Base-by-base conservation (phyloP, 2,329 filamentous ascomycete genomes). In the Colletotrichum spinosum region DNA sequence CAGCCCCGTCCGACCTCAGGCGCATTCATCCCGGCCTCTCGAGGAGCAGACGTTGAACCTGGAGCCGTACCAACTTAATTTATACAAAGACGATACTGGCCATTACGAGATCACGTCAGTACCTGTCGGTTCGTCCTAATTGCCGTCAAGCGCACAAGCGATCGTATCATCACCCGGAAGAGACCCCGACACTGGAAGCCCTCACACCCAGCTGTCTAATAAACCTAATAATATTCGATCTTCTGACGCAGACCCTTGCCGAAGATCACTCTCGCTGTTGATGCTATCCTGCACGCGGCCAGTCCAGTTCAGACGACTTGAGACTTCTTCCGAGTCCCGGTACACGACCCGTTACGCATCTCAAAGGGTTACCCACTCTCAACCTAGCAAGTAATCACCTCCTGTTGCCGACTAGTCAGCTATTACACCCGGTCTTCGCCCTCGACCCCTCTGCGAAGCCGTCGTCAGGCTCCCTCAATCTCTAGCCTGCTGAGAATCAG, bases 301-400 rank as follows among this genome's bases (percentile, higher is more conserved):
- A 33, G 48, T 6, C 25, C 42, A 56, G 41, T 60, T 61, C 61
- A 66, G 61, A 67, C 61, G 65, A 60, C 60, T 66, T 66, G 65
- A 65, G 65, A 67, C 61, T 52, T 39, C 57, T 57, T 53, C 50
- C 58, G 63, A 50, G 42, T 57, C 63, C 58, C 59, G 60, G 59
- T 58, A 53, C 60, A 64, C 34, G 38, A 52, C 59, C 44, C 35
- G 60, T 67, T 59, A 56, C 64, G 60, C 39, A 51, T 65, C 39
- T 52, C 41, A 46, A 34, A 17, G 44, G 38, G 45, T 51, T 55
- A 52, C 50, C 64, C 44, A 51, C 49, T 54, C 52, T 44, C 60
- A 46, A 41, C 60, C 49, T 45, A 51, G 35, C 55, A 42, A 65
- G 15, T 38, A 39, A 37, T 52, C 46, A n/a, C 44, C 15, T n/a